These are phyloP conservation scores for Lichtheimia corymbifera DNA, from an alignment of 371 early-diverging fungal genomes.

Conservation along the genomic window DNA sequence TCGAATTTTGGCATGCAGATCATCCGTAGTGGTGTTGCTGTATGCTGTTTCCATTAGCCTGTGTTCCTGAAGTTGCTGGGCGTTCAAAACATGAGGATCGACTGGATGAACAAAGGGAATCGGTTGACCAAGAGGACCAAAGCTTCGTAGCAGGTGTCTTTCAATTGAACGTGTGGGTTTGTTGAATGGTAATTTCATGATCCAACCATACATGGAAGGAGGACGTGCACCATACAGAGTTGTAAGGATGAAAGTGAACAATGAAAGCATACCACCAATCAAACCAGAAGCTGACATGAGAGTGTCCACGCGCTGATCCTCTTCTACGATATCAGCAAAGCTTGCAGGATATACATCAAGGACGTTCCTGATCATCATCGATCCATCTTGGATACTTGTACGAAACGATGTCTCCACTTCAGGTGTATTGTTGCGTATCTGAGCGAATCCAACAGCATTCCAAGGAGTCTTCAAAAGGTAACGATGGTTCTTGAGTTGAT, in stretches of 20 bases:
- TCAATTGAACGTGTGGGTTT: not conserved
- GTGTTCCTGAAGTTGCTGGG: no score
- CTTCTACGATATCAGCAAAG: not conserved
- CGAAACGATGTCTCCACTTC: not conserved
- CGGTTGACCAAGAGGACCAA: constrained; percentile 1
- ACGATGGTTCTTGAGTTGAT: not conserved
- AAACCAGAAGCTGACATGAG: not conserved
- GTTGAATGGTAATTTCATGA: not conserved
- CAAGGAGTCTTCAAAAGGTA: not conserved
- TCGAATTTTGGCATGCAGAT: no score
- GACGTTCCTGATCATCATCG: not conserved
- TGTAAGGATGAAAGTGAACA: not conserved
- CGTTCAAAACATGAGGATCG: not conserved
- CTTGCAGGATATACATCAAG: constrained; percentile 1
- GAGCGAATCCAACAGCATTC: constrained; percentile 5
- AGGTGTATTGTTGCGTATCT: not conserved
- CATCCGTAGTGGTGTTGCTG: no score
- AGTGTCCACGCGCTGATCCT: not conserved
- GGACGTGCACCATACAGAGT: not conserved
- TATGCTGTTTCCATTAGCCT: no score
- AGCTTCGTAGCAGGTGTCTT: constrained; percentile 1
- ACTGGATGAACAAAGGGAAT: constrained; percentile 4
- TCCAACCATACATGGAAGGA: not conserved
- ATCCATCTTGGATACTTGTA: not conserved
- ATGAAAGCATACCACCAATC: not conserved